Base-by-base conservation (phyloP, 1,139 yeast genomes). In the Yamadazyma songkhlaensis region DNA sequence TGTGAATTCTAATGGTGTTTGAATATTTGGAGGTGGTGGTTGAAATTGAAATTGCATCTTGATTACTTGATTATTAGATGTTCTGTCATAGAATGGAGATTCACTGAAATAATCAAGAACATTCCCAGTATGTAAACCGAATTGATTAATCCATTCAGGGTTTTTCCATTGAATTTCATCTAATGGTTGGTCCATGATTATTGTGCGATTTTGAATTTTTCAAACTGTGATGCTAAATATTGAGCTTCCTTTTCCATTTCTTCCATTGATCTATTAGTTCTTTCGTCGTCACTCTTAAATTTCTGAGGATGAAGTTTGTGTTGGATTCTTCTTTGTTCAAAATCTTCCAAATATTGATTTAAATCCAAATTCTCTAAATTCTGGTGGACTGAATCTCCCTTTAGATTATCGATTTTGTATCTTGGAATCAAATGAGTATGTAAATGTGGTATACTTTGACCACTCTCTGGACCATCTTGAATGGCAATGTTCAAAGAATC, bases 121-220 rank as follows among this genome's bases (percentile, higher is more conserved):
- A 54, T 90, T 92, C 38, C 84, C 95, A 0, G 95, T 84, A 37
- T 89, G 75, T 20, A 92, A 74, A 0, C 96, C 96, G 55, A 83
- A 79, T 42, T 82, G 79, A 57, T 88, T 96, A 47, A 92, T 88
- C 90, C 96, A 92, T 59, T 92, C 98, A 1, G 98, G 98, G 6
- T 94, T 84, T 48, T 90, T 80, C 98, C 98, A 92, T 59, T 90
- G 97, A 36, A 92, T 74, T 55, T 92, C 97, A 55, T 90, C 97
- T 34, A 88, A 65, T 7, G 75, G 34, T 49, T 53, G 38, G 32
- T 38, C 38, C 38, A 38, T 38, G 9, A 7, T 13, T 30, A 15
- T 14, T 25, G 33, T 24, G 29, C 32, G 31, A 33, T 8, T 33
- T 33, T 14, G 25, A 52, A 70, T 43, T 61, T 57, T n/a, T 54